Base-by-base conservation (phyloP, 108 stramenopile genomes). In the Aurantiochytrium sp. region DNA sequence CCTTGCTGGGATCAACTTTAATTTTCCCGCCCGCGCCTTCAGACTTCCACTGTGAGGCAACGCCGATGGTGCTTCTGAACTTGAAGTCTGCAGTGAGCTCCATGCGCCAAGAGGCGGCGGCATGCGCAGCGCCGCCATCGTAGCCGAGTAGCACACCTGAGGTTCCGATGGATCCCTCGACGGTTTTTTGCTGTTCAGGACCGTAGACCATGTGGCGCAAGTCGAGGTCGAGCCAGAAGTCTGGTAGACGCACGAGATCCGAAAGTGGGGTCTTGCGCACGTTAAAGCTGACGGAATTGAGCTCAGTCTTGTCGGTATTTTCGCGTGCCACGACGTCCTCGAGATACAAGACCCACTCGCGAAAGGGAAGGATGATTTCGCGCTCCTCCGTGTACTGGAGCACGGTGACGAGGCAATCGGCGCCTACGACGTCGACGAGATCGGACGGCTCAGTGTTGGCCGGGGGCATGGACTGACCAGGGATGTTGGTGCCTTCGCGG, bases 331-430 rank as follows among this genome's bases (percentile, higher is more conserved):
- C 49, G 3, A 42, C 1, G 64, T 69, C 64, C 25, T 69, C 64
- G 6, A 83, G 51, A 23, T 83, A 83, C 25, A 3, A 23, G 23
- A 83, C 76, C 76, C 76, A 83, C 49, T 83, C 76, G 12, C 51
- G 19, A 23, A 83, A 83, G 51, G 76, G 51, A 12, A 83, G 45
- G 76, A 83, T 83, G 25, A 83, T 53, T 45, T 83, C 76, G 49
- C 76, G 76, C 76, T 83, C 76, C 76, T 83, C 76, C 1, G 45
- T 83, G 49, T 53, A n/a, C 4, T 83, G 76, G 12, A 83, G 76
- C 45, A 83, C 76, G 19, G 76, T 83, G 19, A 83, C 76, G 25
- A 83, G 76, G 25, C 51, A 6, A 1, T 53, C 76, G 19, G 49
- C 4, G 4, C 76, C 76, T 12, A 83, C 49, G 19, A 83, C 76